Conservation (phyloP, 2,329 filamentous ascomycete species). For the Ophiostoma fasciatum region DNA sequence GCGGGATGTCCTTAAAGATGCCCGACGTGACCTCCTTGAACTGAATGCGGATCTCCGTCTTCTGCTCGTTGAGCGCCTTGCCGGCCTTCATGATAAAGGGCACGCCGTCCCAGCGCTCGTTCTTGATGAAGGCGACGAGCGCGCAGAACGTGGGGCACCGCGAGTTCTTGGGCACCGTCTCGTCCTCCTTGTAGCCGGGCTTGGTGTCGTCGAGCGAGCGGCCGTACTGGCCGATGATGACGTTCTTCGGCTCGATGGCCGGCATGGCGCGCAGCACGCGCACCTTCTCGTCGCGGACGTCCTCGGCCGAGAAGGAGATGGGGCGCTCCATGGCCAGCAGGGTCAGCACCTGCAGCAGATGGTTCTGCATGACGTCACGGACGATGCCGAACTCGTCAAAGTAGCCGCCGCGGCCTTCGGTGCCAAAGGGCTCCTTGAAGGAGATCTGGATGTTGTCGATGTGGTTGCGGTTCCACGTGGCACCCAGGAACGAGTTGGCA, state of each 20-base stretch:
- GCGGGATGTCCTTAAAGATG: conserved; percentile 99
- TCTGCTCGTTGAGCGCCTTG: conserved; percentile 97
- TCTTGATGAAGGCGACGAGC: conserved; percentile 96
- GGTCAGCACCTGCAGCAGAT: conserved; percentile 89
- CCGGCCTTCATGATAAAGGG: conserved; percentile 99
- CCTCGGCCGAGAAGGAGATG: conserved; percentile 94
- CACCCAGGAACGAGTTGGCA: conserved; percentile 96
- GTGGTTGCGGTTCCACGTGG: conserved; percentile 98
- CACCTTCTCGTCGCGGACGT: conserved; percentile 97
- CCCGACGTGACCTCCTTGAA: conserved; percentile 99
- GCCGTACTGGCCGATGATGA: conserved; percentile 98
- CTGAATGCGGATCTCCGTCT: conserved; percentile 97
- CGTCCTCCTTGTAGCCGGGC: conserved; percentile 96
- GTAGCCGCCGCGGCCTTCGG: conserved; percentile 93
- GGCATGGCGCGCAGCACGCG: conserved; percentile 88
- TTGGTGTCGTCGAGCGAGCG: conserved; percentile 92
- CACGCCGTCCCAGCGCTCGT: conserved; percentile 97
- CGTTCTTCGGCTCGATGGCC: conserved; percentile 95
- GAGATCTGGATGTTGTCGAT: conserved; percentile 99
- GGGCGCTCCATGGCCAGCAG: conserved; percentile 96
- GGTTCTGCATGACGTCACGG: conserved; percentile 99
- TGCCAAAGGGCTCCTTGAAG: conserved; percentile 99
- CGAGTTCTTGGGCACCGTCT: conserved; percentile 93
- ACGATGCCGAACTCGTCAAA: conserved; percentile 99
- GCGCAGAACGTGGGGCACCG: conserved; percentile 97